A percentile compares a stretch with the other conserved stretches of the same genome.
phyloP scores from a whole-genome alignment of 495 filamentous ascomycete genomes.

The Mytilinidion resinicola region DNA sequence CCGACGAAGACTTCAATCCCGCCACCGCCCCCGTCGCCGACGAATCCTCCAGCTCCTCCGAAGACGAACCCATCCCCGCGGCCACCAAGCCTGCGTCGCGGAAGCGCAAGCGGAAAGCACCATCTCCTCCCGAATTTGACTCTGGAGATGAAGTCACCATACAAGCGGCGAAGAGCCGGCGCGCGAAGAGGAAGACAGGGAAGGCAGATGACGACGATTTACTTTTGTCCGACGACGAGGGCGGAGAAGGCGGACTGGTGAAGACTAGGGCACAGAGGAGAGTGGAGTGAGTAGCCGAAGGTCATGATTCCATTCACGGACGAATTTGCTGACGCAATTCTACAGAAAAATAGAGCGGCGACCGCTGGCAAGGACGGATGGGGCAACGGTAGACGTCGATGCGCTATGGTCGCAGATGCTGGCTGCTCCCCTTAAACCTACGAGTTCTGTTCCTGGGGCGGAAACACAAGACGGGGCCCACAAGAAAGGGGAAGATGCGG shows the following conservation, averaged over 20 bases:
- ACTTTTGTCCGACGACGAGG: conserved; percentile 38
- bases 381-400: conserved; percentile 83
- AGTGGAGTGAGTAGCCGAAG: conserved; percentile 26
- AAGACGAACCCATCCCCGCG: conserved; percentile 34
- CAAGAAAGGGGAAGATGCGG: not conserved
- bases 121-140: conserved; percentile 32
- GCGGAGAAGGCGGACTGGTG: conserved; percentile 71
- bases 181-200: conserved; percentile 41
- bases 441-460: not conserved
- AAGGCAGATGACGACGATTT: conserved; percentile 36
- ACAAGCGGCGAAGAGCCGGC: conserved; percentile 45
- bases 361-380: conserved; percentile 54
- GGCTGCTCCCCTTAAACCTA: conserved; percentile 19
- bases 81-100: conserved; percentile 24
- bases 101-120: conserved; percentile 20
- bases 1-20: conserved; percentile 32
- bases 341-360: conserved; percentile 59
- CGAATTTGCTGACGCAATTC: conserved; percentile 9
- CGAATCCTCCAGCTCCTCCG: conserved; percentile 23
- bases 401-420: conserved; percentile 78
- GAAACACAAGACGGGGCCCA: not conserved
- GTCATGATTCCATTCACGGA: not conserved
- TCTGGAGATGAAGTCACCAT: conserved; percentile 81
- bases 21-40: conserved; percentile 34
- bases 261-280: conserved; percentile 59